These are phyloP conservation scores for Cornus suecica DNA, from an alignment of 148 eudicot genomes.

Conservation along the genomic window DNA sequence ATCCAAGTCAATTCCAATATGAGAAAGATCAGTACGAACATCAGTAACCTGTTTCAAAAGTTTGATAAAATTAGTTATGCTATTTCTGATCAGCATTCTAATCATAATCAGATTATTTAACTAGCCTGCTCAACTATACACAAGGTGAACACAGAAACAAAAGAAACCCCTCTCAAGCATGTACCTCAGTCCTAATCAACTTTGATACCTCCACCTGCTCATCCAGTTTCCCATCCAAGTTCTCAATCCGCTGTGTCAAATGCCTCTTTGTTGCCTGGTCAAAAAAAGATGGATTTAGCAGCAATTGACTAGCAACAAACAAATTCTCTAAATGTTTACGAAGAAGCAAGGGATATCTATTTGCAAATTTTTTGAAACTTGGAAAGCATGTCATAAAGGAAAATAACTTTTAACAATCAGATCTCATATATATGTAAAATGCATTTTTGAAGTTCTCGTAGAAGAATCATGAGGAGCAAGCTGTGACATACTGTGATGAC, in stretches of 20 bases:
- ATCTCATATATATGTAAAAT: no score
- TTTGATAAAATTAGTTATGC: conserved; percentile 5
- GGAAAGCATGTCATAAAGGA: no score
- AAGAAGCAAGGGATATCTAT: no score
- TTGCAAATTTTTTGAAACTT: no score
- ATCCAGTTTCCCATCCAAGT: conserved; percentile 78
- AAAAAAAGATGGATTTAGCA: background rate
- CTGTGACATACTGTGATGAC: no score
- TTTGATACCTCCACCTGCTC: conserved; percentile 74
- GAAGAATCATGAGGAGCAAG: no score
- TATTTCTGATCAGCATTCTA: background rate
- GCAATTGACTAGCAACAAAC: background rate
- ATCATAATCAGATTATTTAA: background rate
- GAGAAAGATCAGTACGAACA: conserved; percentile 61
- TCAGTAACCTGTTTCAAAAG: conserved; percentile 60
- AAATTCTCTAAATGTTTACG: background rate
- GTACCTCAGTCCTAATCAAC: conserved; percentile 58
- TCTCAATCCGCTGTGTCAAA: conserved; percentile 79
- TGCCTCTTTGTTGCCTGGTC: conserved; percentile 77
- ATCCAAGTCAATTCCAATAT: conserved; percentile 52
- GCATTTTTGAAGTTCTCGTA: no score
- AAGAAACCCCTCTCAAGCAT: background rate
- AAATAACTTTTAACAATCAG: no score
- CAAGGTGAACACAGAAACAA: background rate
- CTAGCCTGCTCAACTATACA: background rate